A percentile compares a stretch with the other conserved stretches of the same genome.
phyloP scores from a whole-genome alignment of 768 basidiomycete genomes.

The Filobasidium floriforme region DNA sequence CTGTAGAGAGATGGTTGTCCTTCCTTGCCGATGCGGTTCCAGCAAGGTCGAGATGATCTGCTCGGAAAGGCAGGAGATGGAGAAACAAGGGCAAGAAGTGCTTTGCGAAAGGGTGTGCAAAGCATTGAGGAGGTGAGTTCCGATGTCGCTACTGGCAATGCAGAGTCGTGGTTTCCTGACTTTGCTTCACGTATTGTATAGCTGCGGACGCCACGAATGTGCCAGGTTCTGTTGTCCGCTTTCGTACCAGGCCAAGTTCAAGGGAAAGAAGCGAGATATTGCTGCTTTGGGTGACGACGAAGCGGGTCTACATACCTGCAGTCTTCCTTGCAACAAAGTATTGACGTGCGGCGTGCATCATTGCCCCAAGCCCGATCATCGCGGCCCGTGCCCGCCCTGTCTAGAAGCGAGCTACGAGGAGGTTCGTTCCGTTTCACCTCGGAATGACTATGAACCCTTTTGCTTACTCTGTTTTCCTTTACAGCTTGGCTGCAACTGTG shows the following conservation, averaged over 20 bases:
- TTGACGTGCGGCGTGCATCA: slow-evolving; percentile 64
- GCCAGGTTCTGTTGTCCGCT: slow-evolving; percentile 77
- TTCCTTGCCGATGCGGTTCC: slow-evolving; percentile 80
- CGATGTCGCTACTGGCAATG: slow-evolving; percentile 12
- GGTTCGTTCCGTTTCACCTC: slow-evolving; percentile 47
- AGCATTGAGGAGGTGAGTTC: slow-evolving; percentile 54
- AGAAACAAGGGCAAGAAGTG: slow-evolving; percentile 52
- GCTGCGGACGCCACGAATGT: slow-evolving; percentile 81
- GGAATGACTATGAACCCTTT: not conserved
- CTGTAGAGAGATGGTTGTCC: slow-evolving; percentile 60
- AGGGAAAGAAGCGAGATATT: slow-evolving; percentile 56
- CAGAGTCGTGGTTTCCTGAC: not conserved
- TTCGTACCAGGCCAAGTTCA: slow-evolving; percentile 59
- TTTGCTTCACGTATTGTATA: not conserved
- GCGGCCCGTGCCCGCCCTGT: slow-evolving; percentile 72
- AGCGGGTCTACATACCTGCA: slow-evolving; percentile 73
- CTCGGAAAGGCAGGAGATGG: slow-evolving; percentile 45
- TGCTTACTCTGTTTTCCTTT: not conserved
- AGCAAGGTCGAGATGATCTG: slow-evolving; percentile 58
- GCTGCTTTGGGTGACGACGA: slow-evolving; percentile 51
- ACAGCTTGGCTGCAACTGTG: slow-evolving; percentile 72
- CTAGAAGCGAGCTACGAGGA: slow-evolving; percentile 87
- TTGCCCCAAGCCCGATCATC: slow-evolving; percentile 75
- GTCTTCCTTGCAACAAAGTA: slow-evolving; percentile 65
- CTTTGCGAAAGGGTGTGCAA: slow-evolving; percentile 73